Evolutionary conservation across 306 rosid genomes (phyloP).

Genomic region (Cicer judaicum): DNA sequence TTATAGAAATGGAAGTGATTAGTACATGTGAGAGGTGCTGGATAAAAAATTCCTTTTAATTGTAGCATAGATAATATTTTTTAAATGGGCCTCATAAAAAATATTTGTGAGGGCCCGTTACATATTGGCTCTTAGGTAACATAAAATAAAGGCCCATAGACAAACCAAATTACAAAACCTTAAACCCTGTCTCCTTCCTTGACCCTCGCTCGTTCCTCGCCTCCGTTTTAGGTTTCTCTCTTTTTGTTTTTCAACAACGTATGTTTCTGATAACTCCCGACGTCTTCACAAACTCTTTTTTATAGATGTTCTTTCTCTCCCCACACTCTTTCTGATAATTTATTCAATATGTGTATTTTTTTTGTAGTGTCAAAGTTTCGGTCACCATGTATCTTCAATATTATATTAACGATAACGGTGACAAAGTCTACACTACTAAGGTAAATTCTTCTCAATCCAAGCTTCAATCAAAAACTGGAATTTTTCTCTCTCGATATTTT

Average conservation of each 20-base stretch:
- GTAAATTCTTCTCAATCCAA: neutral
- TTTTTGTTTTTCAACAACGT: conserved; percentile 1
- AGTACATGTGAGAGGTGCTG: too few species aligned
- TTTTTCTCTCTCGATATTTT: neutral
- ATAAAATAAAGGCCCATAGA: neutral
- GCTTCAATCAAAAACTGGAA: neutral
- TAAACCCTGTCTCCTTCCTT: neutral
- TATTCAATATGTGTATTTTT: neutral
- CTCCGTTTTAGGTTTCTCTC: conserved; percentile 11
- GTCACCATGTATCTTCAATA: conserved; percentile 71
- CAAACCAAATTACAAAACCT: neutral
- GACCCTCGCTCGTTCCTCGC: neutral
- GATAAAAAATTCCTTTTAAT: too few species aligned
- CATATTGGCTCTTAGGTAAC: neutral
- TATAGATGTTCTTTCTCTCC: neutral
- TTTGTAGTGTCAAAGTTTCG: neutral
- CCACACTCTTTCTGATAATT: neutral
- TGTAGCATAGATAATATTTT: too few species aligned
- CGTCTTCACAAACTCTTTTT: neutral
- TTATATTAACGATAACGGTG: conserved; percentile 81
- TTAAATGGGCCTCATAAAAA: too few species aligned
- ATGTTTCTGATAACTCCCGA: neutral
- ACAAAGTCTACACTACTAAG: conserved; percentile 69
- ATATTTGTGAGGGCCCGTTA: too few species aligned
- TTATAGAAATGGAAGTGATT: too few species aligned